Evolutionary conservation across 2,329 filamentous ascomycete genomes (phyloP), one percentile per base, ranked within the genome.

Genomic region (Emericellopsis atlantica): DNA sequence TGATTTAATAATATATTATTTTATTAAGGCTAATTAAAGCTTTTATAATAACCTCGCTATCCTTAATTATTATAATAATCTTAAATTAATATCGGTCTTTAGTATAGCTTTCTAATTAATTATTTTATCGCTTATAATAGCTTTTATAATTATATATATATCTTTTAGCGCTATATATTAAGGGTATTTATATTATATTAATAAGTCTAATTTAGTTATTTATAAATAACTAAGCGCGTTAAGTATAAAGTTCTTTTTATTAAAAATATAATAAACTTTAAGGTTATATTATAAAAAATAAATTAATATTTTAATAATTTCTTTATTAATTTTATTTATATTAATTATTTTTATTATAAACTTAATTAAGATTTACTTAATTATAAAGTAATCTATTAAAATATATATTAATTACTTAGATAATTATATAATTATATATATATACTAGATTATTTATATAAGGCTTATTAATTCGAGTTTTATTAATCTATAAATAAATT

Each of bases 11-110:
- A 37, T 7, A 23, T 23, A 7, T 22, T 37, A 22, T n/a, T 22
- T 23, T 22, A 6, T 22, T 6, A 5, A 37, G 6, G 10, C 21
- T 22, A 37, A 7, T n/a, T 37, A 22, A 37, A 37, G 10, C 23
- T 18, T 21, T 18, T 6, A 37, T 18, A 37, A 16, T 5, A 7
- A 4, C 10, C 22, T 22, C 9, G 21, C 10, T 37, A 22, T 22
- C 33, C 8, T 39, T 39, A 31, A 39, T n/a, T 31, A 39, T 39
- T 39, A 29, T 39, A 16, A 26, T 39, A 39, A 39, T 39, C n/a
- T 31, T 21, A 39, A 4, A 39, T n/a, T 39, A 35, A 15, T 35
- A 35, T 12, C n/a, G n/a, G 32, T 35, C n/a, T 6, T 21, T 35
- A 6, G n/a, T 35, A 35, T 15, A 21, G 32, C 32, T 15, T 15